Evolutionary conservation across 345 rosid genomes (phyloP).

Genomic region (Arabidopsis arenosa): DNA sequence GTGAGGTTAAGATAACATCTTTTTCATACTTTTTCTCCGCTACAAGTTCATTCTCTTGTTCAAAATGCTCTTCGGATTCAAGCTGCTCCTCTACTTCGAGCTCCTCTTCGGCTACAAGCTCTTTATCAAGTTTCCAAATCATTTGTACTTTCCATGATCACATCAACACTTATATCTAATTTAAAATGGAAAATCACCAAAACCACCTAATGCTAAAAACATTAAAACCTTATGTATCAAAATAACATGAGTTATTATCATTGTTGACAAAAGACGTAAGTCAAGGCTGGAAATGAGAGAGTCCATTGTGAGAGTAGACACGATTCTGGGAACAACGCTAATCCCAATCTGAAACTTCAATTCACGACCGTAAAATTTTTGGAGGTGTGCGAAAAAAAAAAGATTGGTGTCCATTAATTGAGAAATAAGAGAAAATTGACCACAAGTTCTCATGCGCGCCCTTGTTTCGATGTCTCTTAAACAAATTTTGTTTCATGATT

Average conservation of each 20-base stretch:
- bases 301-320: background rate
- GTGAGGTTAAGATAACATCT: no score
- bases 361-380: background rate
- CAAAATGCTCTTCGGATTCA: no score
- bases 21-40: no score
- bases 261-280: slow-evolving; percentile 53
- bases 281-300: background rate
- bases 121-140: no score
- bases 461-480: slow-evolving; percentile 29
- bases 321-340: background rate
- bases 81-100: no score
- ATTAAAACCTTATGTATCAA: no score
- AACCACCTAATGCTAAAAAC: no score
- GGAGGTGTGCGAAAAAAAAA: background rate
- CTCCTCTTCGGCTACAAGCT: no score
- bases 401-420: background rate
- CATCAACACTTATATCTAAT: no score
- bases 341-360: background rate
- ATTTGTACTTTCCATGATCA: no score
- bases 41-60: no score
- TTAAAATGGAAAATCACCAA: no score
- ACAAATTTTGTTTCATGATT: slow-evolving; percentile 13
- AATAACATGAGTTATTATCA: background rate
- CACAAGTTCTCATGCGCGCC: slow-evolving; percentile 9
- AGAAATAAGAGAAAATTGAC: background rate